Evolutionary conservation across 768 basidiomycete genomes (phyloP), one percentile per base, ranked within the genome.

Genomic region (Termitomyces sp.): DNA sequence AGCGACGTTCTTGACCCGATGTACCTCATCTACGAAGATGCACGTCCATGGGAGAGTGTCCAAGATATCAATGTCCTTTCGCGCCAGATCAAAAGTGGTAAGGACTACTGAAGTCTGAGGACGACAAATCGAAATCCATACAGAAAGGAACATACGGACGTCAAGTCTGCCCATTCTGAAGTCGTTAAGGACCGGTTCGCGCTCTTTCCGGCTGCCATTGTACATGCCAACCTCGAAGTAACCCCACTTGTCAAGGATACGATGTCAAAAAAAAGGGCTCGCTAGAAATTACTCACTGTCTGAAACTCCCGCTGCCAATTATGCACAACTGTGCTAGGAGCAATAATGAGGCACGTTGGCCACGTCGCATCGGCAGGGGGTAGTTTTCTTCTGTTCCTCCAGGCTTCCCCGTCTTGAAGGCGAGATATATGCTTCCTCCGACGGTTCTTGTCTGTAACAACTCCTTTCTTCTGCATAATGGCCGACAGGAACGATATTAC

Each of bases 221-320:
- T 88, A 94, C 48, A 84, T 68, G 1, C 85, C 90, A 40, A 90
- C 84, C 68, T 95, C 92, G 60, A 98, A 95, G 67, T 93, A 95
- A 0, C 91, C 90, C 96, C 96, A 98, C 90, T 95, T 58, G 5
- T 2, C 47, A 32, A 35, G 24, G 24, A 37, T 19, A 30, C 38
- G 22, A 37, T 19, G 51, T 57, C 22, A 22, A n/a, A 14, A 17
- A 22, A 10, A 14, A 22, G 7, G 24, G 22, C 10, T 55, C 14
- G 21, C 30, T 34, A 14, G n/a, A 26, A 17, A 51, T 22, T 1
- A 66, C 71, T 51, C 58, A 91, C 93, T 34, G 84, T 90, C 60
- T 85, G 71, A 53, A 98, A 84, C 68, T 99, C 96, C 28, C 95
- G 74, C 61, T 85, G 81, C 96, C 96, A 98, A 61, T 97, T 96